phyloP scores from a whole-genome alignment of 2,329 filamentous ascomycete genomes.

The Clarireedia homoeocarpa region DNA sequence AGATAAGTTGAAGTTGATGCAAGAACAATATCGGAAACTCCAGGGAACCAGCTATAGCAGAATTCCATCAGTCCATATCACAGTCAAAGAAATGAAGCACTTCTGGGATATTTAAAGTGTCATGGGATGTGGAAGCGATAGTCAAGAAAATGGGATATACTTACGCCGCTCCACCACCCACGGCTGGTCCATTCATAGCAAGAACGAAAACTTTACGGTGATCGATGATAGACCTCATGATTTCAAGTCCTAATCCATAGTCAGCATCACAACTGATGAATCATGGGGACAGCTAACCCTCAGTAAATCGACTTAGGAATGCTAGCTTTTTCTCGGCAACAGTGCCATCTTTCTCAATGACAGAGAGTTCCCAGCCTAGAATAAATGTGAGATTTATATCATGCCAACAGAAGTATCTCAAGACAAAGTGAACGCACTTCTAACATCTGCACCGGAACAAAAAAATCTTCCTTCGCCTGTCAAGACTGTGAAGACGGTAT shows the following conservation, averaged over 20 bases:
- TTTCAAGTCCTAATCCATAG: slow-evolving; percentile 23
- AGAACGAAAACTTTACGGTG: slow-evolving; percentile 43
- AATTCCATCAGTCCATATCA: not conserved
- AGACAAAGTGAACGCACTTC: slow-evolving; percentile 22
- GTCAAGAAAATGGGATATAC: not conserved
- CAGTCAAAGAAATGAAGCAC: not conserved
- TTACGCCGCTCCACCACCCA: slow-evolving; percentile 39
- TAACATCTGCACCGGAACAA: slow-evolving; percentile 41
- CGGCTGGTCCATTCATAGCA: slow-evolving; percentile 41
- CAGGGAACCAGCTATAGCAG: slow-evolving; percentile 35
- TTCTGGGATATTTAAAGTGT: not conserved
- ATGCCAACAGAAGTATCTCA: not conserved
- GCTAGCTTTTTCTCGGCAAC: slow-evolving; percentile 23
- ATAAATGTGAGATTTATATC: not conserved
- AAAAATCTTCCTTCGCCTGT: slow-evolving; percentile 44
- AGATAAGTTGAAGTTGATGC: slow-evolving; percentile 37
- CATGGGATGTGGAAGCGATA: not conserved
- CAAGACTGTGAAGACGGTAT: slow-evolving; percentile 42
- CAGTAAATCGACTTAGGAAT: slow-evolving; percentile 16
- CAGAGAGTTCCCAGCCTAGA: no score
- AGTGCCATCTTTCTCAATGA: slow-evolving; percentile 11
- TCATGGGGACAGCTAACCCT: slow-evolving; percentile 10
- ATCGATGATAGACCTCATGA: slow-evolving; percentile 40
- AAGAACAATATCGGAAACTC: slow-evolving; percentile 41
- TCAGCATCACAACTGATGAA: not conserved